Evolutionary conservation across 116 monocot species (phyloP).

Genomic region (Trichopus zeylanicus): DNA sequence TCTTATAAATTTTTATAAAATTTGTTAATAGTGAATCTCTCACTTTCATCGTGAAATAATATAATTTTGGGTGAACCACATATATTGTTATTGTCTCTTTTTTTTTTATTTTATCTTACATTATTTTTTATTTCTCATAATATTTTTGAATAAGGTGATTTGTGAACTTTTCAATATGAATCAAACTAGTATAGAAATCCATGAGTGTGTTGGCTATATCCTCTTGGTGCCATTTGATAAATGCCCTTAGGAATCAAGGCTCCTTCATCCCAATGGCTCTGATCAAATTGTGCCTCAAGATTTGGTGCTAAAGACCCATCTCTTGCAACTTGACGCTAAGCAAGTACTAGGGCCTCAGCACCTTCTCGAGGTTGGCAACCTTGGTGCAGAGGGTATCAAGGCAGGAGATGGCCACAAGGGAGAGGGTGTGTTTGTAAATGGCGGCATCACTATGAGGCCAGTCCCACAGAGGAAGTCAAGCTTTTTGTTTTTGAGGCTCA

Average conservation of each 20-base stretch:
- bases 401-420: slow-evolving; percentile 23
- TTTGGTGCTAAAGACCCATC: slow-evolving; percentile 13
- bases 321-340: slow-evolving; percentile 17
- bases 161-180: too few relatives aligned
- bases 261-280: slow-evolving; percentile 28
- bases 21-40: too few relatives aligned
- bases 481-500: slow-evolving; percentile 10
- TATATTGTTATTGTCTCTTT: too few relatives aligned
- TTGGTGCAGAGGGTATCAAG: slow-evolving; percentile 21
- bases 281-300: background rate
- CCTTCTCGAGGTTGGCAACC: slow-evolving; percentile 21
- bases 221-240: slow-evolving; percentile 17
- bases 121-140: too few relatives aligned
- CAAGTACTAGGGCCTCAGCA: slow-evolving; percentile 16
- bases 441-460: slow-evolving; percentile 1
- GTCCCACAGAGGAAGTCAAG: slow-evolving; percentile 10
- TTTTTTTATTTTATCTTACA: too few relatives aligned
- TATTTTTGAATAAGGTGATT: too few relatives aligned
- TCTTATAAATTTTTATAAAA: too few relatives aligned
- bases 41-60: too few relatives aligned
- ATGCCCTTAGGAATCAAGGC: slow-evolving; percentile 16
- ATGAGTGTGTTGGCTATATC: slow-evolving; percentile 11
- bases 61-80: too few relatives aligned
- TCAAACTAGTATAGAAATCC: slow-evolving; percentile 19
- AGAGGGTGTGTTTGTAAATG: slow-evolving; percentile 25